Evolutionary conservation across 148 eudicot species (phyloP), one percentile per base, ranked within the genome.

Genomic region (Hydrangea macrophylla): DNA sequence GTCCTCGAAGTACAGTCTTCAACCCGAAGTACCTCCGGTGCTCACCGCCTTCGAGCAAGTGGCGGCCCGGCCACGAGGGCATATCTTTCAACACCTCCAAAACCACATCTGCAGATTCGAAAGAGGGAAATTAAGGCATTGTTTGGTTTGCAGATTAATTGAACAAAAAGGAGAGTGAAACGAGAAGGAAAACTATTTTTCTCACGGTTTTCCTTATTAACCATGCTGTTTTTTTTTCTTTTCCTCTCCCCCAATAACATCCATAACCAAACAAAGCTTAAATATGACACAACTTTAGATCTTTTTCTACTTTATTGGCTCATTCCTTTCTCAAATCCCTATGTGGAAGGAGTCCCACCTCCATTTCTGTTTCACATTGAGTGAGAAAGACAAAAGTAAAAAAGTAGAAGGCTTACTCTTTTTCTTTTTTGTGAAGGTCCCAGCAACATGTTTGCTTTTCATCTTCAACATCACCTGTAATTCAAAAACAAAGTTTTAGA

Each of bases 401-500:
- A n/a, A n/a, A n/a, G n/a, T 61, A 28, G 56, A 60, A 27, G 54
- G 72, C 94, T 77, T 76, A 90, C 98, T 94, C 92, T 90, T 94
- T 88, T 94, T 94, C 97, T 94, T 94, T 94, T 94, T 90, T 1
- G 98, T 94, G 73, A 94, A 79, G 85, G 98, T 94, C 95, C 97
- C 96, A 80, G 91, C 98, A 55, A 87, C 96, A 77, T 90, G 95
- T 62, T 81, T 90, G 68, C 98, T 94, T 89, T 94, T 94, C 97
- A 90, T 94, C 82, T 88, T 94, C 72, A 94, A 75, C 70, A 70
- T 85, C 78, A 90, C 98, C 98, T 94, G 83, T 78, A 80, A 77
- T 28, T 18, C 59, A 64, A 51, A 64, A 40, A 26, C 62, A 62
- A 64, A 65, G 30, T 55, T 24, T 59, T 63, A 71, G 64, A 73